Percentiles rank a stretch among this genome's conserved stretches.
phyloP scores from a whole-genome alignment of 768 basidiomycete species.

The Tylopilus vinaceipallidus region DNA sequence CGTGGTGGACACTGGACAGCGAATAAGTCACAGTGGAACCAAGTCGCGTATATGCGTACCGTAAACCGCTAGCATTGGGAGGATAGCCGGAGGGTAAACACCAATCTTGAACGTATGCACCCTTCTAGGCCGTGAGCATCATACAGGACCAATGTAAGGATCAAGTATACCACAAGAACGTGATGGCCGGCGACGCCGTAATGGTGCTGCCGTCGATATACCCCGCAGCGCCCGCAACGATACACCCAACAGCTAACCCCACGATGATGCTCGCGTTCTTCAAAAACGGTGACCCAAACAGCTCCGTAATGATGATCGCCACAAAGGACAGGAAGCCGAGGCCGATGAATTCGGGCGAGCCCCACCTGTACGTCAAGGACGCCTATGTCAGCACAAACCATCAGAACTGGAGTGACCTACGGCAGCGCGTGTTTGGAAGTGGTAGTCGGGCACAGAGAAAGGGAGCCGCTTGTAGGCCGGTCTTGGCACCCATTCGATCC shows the following conservation, averaged over 20 bases:
- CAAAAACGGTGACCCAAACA: constrained; percentile 84
- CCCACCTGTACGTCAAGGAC: constrained; percentile 51
- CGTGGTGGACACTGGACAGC: constrained; percentile 54
- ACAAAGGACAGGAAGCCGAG: constrained; percentile 83
- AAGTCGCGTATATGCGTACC: constrained; percentile 26
- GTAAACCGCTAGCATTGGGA: constrained; percentile 63
- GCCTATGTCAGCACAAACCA: background rate
- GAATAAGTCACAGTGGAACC: background rate
- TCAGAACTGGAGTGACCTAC: constrained; percentile 31
- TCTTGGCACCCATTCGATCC: constrained; percentile 69
- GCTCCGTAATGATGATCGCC: constrained; percentile 72
- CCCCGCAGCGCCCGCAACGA: constrained; percentile 75
- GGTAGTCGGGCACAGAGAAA: constrained; percentile 69
- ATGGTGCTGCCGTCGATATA: constrained; percentile 72
- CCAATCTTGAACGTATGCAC: constrained; percentile 74
- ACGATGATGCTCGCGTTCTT: constrained; percentile 79
- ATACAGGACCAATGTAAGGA: background rate
- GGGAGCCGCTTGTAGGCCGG: constrained; percentile 64
- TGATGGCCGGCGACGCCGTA: constrained; percentile 68
- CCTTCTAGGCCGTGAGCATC: constrained; percentile 34
- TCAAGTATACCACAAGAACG: constrained; percentile 64
- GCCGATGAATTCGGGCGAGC: constrained; percentile 80
- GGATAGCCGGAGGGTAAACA: constrained; percentile 68
- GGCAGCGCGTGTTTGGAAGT: constrained; percentile 66
- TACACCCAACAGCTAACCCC: constrained; percentile 73